Conservation (phyloP, 805 yeast genomes). For the Zygoascus bituminiphila region DNA sequence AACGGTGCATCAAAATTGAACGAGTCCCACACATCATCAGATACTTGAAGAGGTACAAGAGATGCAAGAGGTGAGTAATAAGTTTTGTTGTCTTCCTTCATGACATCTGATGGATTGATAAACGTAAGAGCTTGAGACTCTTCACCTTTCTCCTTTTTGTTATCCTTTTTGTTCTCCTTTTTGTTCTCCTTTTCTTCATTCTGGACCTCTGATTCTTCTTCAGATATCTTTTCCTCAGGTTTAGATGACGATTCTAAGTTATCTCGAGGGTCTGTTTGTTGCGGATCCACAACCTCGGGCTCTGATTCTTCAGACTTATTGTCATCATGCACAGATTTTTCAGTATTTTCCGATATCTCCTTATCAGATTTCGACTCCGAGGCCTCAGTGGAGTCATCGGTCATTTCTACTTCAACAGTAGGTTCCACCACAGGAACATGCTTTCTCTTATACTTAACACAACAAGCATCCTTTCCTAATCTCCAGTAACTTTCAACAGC, state of each 20-base stretch:
- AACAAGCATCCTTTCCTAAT: constrained; percentile 55
- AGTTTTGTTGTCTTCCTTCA: neutral
- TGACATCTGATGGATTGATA: constrained; percentile 1
- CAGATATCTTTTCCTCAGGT: neutral
- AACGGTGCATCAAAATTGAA: constrained; percentile 10
- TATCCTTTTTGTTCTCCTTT: neutral
- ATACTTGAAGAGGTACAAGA: constrained; percentile 10
- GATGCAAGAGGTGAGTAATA: constrained; percentile 7
- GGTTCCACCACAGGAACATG: constrained; percentile 29
- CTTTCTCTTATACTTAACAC: constrained; percentile 41
- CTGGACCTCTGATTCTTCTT: neutral
- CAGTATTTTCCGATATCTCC: neutral
- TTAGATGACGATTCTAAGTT: constrained; percentile 18
- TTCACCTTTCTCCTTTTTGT: neutral
- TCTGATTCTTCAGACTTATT: constrained; percentile 9
- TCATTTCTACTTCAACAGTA: constrained; percentile 4
- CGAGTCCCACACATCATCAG: constrained; percentile 2
- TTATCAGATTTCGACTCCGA: neutral
- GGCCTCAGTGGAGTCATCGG: constrained; percentile 7
- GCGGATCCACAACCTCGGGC: constrained; percentile 5
- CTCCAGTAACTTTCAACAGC: constrained; percentile 73
- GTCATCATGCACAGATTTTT: neutral
- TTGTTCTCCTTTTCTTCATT: neutral
- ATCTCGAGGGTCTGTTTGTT: constrained; percentile 8
- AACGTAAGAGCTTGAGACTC: neutral